Evolutionary conservation across 1,139 yeast species (phyloP).

Genomic region (Saccharomycopsis crataegensis): DNA sequence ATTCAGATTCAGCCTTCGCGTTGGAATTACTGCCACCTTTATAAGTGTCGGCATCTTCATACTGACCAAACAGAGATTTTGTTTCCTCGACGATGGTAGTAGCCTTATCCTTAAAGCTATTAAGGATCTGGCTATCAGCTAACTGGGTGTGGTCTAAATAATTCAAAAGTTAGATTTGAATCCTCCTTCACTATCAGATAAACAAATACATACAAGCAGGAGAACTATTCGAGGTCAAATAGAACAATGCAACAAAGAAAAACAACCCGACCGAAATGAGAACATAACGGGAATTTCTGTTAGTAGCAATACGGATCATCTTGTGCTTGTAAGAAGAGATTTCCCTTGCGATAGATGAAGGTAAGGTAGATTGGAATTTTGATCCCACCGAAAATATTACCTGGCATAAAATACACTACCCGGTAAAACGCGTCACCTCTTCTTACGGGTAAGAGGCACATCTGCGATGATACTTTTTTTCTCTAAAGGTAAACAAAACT

Average conservation of each 20-base stretch:
- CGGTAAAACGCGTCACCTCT: too few relatives aligned
- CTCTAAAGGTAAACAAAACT: too few relatives aligned
- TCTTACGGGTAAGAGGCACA: too few relatives aligned
- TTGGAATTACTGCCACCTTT: background rate
- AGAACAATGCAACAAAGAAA: conserved; percentile 12
- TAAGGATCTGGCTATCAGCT: conserved; percentile 6
- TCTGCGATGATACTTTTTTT: too few relatives aligned
- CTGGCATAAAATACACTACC: too few relatives aligned
- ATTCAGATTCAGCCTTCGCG: background rate
- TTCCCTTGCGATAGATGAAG: too few relatives aligned
- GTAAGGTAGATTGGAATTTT: too few relatives aligned
- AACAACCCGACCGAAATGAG: conserved; percentile 11
- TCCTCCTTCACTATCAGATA: background rate
- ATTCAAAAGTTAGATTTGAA: background rate
- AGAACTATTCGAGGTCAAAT: conserved; percentile 10
- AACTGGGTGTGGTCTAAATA: conserved; percentile 11
- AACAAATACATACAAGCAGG: conserved; percentile 6
- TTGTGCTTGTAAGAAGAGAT: background rate
- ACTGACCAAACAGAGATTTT: background rate
- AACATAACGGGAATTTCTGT: conserved; percentile 15
- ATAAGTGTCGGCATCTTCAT: background rate
- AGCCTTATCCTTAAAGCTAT: conserved; percentile 11
- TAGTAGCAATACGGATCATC: conserved; percentile 13
- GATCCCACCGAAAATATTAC: too few relatives aligned
- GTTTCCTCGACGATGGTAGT: background rate